phyloP scores from a whole-genome alignment of 2,329 filamentous ascomycete species.

The Talaromyces islandicus region DNA sequence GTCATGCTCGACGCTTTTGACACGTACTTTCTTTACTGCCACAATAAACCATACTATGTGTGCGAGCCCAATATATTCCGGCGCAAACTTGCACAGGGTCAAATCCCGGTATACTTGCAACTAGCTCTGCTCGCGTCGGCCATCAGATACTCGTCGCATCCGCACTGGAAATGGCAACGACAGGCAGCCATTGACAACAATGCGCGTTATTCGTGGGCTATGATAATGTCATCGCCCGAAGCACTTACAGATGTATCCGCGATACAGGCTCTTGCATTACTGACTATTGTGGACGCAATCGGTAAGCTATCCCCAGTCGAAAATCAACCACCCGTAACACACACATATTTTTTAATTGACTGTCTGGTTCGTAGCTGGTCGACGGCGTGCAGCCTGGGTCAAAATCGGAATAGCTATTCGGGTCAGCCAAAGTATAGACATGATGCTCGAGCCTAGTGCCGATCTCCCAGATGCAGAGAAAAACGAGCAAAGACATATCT shows the following conservation, averaged over 20 bases:
- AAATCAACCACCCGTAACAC: neutral
- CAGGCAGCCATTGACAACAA: slow-evolving; percentile 15
- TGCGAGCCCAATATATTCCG: slow-evolving; percentile 14
- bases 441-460: slow-evolving; percentile 25
- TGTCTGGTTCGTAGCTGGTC: slow-evolving; percentile 19
- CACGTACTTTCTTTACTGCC: slow-evolving; percentile 18
- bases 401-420: slow-evolving; percentile 20
- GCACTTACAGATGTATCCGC: slow-evolving; percentile 15
- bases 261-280: slow-evolving; percentile 14
- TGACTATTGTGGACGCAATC: slow-evolving; percentile 6
- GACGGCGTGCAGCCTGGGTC: slow-evolving; percentile 29
- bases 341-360: neutral
- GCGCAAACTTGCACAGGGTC: slow-evolving; percentile 13
- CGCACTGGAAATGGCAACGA: slow-evolving; percentile 11
- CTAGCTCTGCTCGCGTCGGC: slow-evolving; percentile 28
- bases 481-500: slow-evolving; percentile 30
- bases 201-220: slow-evolving; percentile 16
- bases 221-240: slow-evolving; percentile 15
- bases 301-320: slow-evolving; percentile 9
- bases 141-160: slow-evolving; percentile 26
- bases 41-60: slow-evolving; percentile 18
- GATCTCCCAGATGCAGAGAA: slow-evolving; percentile 17
- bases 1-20: slow-evolving; percentile 15
- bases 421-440: slow-evolving; percentile 28
- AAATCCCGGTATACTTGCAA: slow-evolving; percentile 19